Conservation (phyloP, 1,284 basidiomycete species). For the Trichosporon sp. region DNA sequence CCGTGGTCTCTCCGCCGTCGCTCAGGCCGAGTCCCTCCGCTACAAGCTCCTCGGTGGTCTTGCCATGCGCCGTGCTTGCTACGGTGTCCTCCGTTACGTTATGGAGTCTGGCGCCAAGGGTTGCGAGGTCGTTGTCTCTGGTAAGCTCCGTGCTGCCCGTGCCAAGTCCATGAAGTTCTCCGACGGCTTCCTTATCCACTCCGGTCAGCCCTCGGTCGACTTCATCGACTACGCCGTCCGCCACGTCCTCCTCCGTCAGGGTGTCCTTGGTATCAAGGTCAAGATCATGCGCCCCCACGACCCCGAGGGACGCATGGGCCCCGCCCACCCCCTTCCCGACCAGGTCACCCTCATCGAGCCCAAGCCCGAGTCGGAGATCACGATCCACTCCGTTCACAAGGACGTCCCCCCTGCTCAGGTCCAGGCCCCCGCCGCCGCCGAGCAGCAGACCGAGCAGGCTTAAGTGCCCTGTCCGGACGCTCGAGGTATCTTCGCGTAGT, state of each 20-base stretch:
- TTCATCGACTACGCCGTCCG: conserved; percentile 98
- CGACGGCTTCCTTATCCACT: conserved; percentile 99
- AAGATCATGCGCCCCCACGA: conserved; percentile 99
- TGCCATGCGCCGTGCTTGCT: conserved; percentile 98
- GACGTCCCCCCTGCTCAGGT: conserved; percentile 47
- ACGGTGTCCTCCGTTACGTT: conserved; percentile 99
- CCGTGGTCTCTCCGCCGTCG: conserved; percentile 97
- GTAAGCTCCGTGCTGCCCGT: conserved; percentile 99
- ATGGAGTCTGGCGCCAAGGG: conserved; percentile 99
- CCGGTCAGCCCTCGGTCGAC: conserved; percentile 95
- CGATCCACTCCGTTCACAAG: conserved; percentile 57
- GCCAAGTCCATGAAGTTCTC: conserved; percentile 99
- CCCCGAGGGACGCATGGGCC: conserved; percentile 84
- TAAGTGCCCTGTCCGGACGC: conserved; percentile 3
- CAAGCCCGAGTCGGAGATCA: conserved; percentile 63
- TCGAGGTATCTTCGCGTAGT: conserved; percentile 19
- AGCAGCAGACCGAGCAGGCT: conserved; percentile 26
- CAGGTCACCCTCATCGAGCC: conserved; percentile 85
- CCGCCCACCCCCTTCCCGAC: conserved; percentile 93
- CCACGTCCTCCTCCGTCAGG: conserved; percentile 97
- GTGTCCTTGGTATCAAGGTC: conserved; percentile 99
- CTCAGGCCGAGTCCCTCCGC: conserved; percentile 97
- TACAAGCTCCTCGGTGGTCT: conserved; percentile 99
- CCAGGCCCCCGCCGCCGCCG: conserved; percentile 29
- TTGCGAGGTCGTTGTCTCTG: conserved; percentile 99